These are phyloP conservation scores for Tylopilus sp. DNA, from an alignment of 1,284 basidiomycete genomes.

Conservation along the genomic window DNA sequence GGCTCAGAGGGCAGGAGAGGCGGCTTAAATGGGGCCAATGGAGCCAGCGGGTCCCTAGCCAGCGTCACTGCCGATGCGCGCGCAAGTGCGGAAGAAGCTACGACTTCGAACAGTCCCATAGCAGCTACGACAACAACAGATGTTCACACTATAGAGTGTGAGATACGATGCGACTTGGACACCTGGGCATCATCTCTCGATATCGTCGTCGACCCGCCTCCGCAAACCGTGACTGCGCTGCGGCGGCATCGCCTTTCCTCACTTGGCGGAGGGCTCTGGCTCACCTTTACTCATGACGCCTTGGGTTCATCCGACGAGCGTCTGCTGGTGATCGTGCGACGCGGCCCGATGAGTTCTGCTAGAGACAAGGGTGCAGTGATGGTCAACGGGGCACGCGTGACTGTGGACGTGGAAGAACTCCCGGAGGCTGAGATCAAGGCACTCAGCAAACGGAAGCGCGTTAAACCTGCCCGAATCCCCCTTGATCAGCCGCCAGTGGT, in stretches of 20 bases:
- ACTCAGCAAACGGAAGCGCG: slow-evolving; percentile 78
- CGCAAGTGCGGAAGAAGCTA: slow-evolving; percentile 13
- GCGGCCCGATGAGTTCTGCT: slow-evolving; percentile 54
- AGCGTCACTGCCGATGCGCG: slow-evolving; percentile 9
- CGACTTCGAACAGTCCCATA: not conserved
- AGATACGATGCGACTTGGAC: slow-evolving; percentile 90
- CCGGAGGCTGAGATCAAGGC: slow-evolving; percentile 84
- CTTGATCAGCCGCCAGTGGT: slow-evolving; percentile 87
- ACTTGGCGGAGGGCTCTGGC: slow-evolving; percentile 93
- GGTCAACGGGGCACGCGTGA: slow-evolving; percentile 84
- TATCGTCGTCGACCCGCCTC: slow-evolving; percentile 92
- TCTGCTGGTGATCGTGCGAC: slow-evolving; percentile 68
- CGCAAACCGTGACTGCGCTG: slow-evolving; percentile 77
- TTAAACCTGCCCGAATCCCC: slow-evolving; percentile 82
- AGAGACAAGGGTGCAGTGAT: slow-evolving; percentile 78
- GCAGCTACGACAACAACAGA: slow-evolving; percentile 17
- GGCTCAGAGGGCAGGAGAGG: slow-evolving; percentile 52
- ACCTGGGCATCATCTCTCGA: slow-evolving; percentile 86
- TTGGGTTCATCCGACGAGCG: slow-evolving; percentile 72
- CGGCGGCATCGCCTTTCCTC: slow-evolving; percentile 82
- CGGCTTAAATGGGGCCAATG: slow-evolving; percentile 25
- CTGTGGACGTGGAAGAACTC: slow-evolving; percentile 89
- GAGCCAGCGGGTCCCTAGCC: slow-evolving; percentile 12
- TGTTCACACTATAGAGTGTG: slow-evolving; percentile 76
- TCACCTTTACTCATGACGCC: slow-evolving; percentile 87